Base-by-base conservation (phyloP, 306 rosid genomes). In the Glycine tomentella region DNA sequence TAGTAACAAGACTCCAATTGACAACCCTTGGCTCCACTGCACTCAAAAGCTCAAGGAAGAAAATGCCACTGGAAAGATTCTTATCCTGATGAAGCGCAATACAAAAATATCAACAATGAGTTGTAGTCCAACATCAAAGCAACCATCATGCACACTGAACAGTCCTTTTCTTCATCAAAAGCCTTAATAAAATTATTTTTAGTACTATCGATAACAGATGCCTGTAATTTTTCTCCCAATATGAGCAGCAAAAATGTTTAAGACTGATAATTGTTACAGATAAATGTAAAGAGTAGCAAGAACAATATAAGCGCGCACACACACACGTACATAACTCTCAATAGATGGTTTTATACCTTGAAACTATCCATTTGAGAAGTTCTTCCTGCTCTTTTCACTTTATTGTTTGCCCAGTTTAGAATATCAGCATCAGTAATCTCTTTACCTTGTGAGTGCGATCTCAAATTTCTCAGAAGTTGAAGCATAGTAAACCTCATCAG, bases 11-110 rank as follows among this genome's bases (percentile, higher is more conserved):
- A 82, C 90, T 91, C 99, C 99, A 95, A 76, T 95, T 95, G 72
- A 95, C 98, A 88, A 95, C 99, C 87, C 99, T 91, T 72, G 99
- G 87, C 91, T 95, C 99, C 83, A 93, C 98, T 62, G 98, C 82
- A 81, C 93, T 90, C 85, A 95, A 91, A 87, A 95, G 99, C 82
- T 95, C 99, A 3, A 95, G 99, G 89, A 91, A 93, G 93, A 95
- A 95, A 70, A 95, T 53, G 13, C 99, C 99, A 84, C 48, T 87
- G 65, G 99, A 91, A 79, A 95, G 96, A 80, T 84, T 91, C 87
- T 89, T 95, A 83, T 95, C 99, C 99, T 95, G 89, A 75, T 56
- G 66, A 66, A 61, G 58, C 58, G 80, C 15, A 44, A 75, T 74
- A 76, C 65, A 75, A 48, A n/a, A 75, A 76, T 34, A 81, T 64